Evolutionary conservation across 495 filamentous ascomycete genomes (phyloP).

Genomic region (Talaromyces nanjingensis): DNA sequence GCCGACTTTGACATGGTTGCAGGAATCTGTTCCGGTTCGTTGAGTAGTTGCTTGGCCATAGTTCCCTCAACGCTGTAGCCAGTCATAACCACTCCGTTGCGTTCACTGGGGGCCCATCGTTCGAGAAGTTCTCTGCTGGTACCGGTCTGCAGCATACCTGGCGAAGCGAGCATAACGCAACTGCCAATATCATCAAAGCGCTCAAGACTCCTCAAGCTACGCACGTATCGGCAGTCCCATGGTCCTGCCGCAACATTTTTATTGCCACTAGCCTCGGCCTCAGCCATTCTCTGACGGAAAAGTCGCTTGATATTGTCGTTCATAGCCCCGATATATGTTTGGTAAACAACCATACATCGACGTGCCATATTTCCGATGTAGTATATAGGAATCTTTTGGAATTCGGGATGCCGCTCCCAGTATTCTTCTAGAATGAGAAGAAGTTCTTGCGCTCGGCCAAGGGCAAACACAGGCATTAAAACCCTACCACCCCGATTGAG

Average conservation of each 20-base stretch:
- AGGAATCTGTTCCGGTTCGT: conserved; percentile 87
- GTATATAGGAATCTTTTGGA: conserved; percentile 88
- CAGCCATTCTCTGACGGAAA: conserved; percentile 78
- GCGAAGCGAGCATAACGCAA: conserved; percentile 94
- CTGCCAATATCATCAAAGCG: conserved; percentile 92
- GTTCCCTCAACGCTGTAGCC: conserved; percentile 98
- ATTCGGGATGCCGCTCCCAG: conserved; percentile 80
- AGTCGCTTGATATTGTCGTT: conserved; percentile 96
- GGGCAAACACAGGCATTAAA: conserved; percentile 90
- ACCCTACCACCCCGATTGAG: conserved; percentile 87
- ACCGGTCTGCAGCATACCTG: conserved; percentile 96
- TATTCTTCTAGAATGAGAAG: conserved; percentile 95
- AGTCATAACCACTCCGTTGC: conserved; percentile 94
- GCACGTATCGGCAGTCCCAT: conserved; percentile 92
- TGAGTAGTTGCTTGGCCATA: conserved; percentile 91
- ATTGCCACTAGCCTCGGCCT: conserved; percentile 70
- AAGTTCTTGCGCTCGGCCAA: conserved; percentile 89
- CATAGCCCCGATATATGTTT: conserved; percentile 95
- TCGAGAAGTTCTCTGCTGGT: conserved; percentile 88
- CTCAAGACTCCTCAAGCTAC: conserved; percentile 85
- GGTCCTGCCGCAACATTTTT: conserved; percentile 71
- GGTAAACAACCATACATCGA: conserved; percentile 98
- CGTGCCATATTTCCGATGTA: conserved; percentile 90
- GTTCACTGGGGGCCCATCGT: conserved; percentile 88
- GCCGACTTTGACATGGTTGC: conserved; percentile 77